Conservation (phyloP, 2,329 filamentous ascomycete species). For the Pestalotiopsis sp. region DNA sequence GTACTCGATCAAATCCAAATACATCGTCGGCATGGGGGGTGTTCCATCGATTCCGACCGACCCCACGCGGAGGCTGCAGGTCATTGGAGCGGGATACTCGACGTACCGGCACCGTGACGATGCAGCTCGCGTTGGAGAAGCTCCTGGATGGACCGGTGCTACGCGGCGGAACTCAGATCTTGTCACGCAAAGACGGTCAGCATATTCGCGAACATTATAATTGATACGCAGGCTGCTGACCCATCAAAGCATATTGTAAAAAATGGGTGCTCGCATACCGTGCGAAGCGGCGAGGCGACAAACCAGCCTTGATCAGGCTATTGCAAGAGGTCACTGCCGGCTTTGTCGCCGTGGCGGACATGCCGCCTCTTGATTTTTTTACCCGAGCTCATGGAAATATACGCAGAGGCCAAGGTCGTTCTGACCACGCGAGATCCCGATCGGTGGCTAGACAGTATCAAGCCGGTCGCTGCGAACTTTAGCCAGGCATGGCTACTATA, state of each 20-base stretch:
- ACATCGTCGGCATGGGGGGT: constrained; percentile 6
- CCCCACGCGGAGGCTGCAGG: constrained; percentile 10
- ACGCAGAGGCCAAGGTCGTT: constrained; percentile 41
- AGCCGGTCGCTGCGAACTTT: not conserved
- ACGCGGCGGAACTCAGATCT: constrained; percentile 14
- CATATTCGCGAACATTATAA: not conserved
- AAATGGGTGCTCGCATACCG: constrained; percentile 11
- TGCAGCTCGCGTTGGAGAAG: constrained; percentile 14
- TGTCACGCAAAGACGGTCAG: constrained; percentile 11
- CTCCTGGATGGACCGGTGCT: constrained; percentile 12
- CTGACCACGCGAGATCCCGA: constrained; percentile 29
- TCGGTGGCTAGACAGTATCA: constrained; percentile 25
- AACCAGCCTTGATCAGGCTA: not conserved
- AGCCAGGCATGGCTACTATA: constrained; percentile 2
- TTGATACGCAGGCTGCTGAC: not conserved
- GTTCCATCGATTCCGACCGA: constrained; percentile 10
- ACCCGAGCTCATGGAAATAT: constrained; percentile 29
- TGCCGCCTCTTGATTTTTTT: constrained; percentile 37
- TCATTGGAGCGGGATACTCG: constrained; percentile 16
- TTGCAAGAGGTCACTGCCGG: constrained; percentile 29
- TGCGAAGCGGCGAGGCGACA: constrained; percentile 1
- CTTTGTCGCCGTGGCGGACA: constrained; percentile 40
- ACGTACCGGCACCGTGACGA: constrained; percentile 13
- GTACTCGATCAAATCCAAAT: not conserved
- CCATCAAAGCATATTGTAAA: constrained; percentile 3